Evolutionary conservation across 2,329 filamentous ascomycete genomes (phyloP).

Genomic region (Sarocladiaceae sp.): DNA sequence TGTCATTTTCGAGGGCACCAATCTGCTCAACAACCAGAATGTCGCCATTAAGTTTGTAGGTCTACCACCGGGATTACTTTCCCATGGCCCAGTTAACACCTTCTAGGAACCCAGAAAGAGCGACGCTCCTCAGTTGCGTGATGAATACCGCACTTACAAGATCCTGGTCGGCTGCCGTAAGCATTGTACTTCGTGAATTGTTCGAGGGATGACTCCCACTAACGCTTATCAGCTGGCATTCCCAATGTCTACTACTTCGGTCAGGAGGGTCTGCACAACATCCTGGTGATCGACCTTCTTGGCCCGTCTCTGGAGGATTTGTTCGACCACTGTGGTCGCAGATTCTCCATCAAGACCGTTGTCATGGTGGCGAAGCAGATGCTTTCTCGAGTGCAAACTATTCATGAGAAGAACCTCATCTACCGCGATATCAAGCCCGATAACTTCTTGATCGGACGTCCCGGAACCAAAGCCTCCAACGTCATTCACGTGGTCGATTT

Average conservation of each 20-base stretch:
- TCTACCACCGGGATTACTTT: no score
- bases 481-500: constrained; percentile 99
- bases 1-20: constrained; percentile 98
- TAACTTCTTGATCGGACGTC: constrained; percentile 95
- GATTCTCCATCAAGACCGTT: constrained; percentile 95
- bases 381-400: constrained; percentile 87
- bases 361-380: constrained; percentile 99
- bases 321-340: constrained; percentile 93
- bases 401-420: constrained; percentile 98
- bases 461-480: constrained; percentile 89
- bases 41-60: constrained; percentile 98
- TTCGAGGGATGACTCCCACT: constrained; percentile 17
- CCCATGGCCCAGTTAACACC: neutral
- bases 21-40: constrained; percentile 97
- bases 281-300: constrained; percentile 94
- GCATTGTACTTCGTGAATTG: constrained; percentile 26
- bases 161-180: constrained; percentile 98
- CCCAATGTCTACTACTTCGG: constrained; percentile 99
- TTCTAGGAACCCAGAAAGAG: constrained; percentile 92
- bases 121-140: constrained; percentile 93
- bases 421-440: constrained; percentile 99
- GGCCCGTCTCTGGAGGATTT: constrained; percentile 94
- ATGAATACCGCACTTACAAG: constrained; percentile 99
- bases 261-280: constrained; percentile 97
- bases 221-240: constrained; percentile 70